These are phyloP conservation scores for Chimonanthus salicifolius DNA, from an alignment of 164 flowering plant species.

Conservation along the genomic window DNA sequence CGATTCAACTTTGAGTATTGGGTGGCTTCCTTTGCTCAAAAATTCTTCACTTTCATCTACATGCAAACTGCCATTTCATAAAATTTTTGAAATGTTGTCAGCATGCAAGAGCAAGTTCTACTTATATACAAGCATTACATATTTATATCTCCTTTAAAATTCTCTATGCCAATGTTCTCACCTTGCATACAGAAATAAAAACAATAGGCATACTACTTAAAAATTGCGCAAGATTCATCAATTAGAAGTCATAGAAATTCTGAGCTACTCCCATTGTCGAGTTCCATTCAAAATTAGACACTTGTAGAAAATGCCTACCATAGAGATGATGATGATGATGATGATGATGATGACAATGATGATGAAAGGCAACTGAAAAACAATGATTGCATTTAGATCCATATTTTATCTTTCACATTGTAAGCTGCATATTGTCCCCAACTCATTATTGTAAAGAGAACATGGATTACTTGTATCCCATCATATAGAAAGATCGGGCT, in stretches of 20 bases:
- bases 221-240: background rate
- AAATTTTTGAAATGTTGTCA: slow-evolving; percentile 3
- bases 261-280: background rate
- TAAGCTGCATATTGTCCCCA: background rate
- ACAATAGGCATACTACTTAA: background rate
- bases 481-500: background rate
- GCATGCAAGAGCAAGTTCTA: background rate
- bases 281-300: background rate
- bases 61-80: slow-evolving; percentile 45
- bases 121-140: background rate
- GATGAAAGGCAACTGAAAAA: background rate
- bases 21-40: slow-evolving; percentile 44
- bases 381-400: background rate
- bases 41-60: slow-evolving; percentile 59
- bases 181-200: background rate
- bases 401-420: background rate
- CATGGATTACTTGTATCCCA: too few species aligned
- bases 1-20: slow-evolving; percentile 68
- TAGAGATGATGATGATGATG: background rate
- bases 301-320: background rate
- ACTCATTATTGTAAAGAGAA: background rate
- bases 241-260: background rate
- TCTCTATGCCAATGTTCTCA: background rate
- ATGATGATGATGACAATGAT: background rate
- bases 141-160: background rate